Percentiles rank a stretch among this genome's conserved stretches.
Conservation (phyloP, 805 yeast genomes). For the Henningerozyma blattae region DNA sequence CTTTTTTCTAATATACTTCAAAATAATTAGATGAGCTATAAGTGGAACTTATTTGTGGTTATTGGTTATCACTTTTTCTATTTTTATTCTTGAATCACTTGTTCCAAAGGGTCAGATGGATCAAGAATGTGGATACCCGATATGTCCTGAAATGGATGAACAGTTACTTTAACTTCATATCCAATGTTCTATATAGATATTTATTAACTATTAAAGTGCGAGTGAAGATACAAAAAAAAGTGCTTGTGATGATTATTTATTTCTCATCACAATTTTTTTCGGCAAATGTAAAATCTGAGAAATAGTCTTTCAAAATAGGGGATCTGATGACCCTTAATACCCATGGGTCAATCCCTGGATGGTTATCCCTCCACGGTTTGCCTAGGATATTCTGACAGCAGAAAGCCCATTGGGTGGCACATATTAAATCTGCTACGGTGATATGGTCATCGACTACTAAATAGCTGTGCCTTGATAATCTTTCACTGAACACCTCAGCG, state of each 20-base stretch:
- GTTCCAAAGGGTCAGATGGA: too few species aligned
- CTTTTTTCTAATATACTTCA: too few species aligned
- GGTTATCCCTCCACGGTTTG: conserved; percentile 43
- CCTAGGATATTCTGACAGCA: conserved; percentile 43
- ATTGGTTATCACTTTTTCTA: too few species aligned
- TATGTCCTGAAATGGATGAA: too few species aligned
- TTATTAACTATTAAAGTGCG: too few species aligned
- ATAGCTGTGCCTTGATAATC: not conserved
- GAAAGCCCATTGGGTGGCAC: conserved; percentile 9
- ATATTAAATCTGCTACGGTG: conserved; percentile 24
- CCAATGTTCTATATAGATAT: too few species aligned
- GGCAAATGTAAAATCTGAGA: conserved; percentile 1
- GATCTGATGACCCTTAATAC: conserved; percentile 3
- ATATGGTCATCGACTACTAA: conserved; percentile 45
- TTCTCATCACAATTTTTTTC: conserved; percentile 1
- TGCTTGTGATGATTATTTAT: not conserved
- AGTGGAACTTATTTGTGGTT: too few species aligned
- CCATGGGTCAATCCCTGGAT: conserved; percentile 38
- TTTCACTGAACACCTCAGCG: not conserved
- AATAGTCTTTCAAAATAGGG: conserved; percentile 3
- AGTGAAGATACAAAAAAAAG: too few species aligned
- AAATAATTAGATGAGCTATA: too few species aligned
- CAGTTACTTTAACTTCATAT: too few species aligned
- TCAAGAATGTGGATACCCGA: too few species aligned
- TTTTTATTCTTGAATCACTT: too few species aligned